phyloP scores from a whole-genome alignment of 352 stramenopile species.

The Globisporangium nunn region DNA sequence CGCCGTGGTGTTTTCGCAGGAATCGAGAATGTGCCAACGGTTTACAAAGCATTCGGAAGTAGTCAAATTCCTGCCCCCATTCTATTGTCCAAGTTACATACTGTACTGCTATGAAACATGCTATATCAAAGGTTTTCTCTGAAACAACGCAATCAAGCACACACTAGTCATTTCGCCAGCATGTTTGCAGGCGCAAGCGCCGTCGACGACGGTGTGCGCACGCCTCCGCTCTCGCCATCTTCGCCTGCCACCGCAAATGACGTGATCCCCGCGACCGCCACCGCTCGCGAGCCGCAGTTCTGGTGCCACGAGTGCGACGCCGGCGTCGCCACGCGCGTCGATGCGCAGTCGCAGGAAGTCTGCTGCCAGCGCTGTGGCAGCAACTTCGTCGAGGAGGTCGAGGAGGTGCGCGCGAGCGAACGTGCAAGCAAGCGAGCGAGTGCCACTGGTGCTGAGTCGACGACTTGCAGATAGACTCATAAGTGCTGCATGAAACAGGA shows the following conservation, averaged over 20 bases:
- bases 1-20: no score
- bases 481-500: slow-evolving; percentile 21
- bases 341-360: slow-evolving; percentile 55
- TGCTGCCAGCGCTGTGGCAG: slow-evolving; percentile 62
- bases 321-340: slow-evolving; percentile 47
- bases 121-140: background rate
- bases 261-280: background rate
- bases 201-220: slow-evolving; percentile 7
- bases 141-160: background rate
- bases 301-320: slow-evolving; percentile 79
- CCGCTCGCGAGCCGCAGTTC: slow-evolving; percentile 25
- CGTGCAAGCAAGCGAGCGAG: background rate
- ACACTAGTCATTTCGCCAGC: background rate
- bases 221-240: slow-evolving; percentile 9
- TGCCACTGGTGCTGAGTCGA: no score
- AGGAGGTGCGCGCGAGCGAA: slow-evolving; percentile 28
- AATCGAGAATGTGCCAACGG: no score
- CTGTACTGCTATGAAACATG: background rate
- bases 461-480: background rate
- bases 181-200: background rate
- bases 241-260: no score
- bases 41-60: no score
- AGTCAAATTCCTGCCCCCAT: no score
- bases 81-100: no score
- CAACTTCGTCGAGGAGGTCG: slow-evolving; percentile 85